Base-by-base conservation (phyloP, 2,329 filamentous ascomycete genomes). In the Colletotrichum scovillei region DNA sequence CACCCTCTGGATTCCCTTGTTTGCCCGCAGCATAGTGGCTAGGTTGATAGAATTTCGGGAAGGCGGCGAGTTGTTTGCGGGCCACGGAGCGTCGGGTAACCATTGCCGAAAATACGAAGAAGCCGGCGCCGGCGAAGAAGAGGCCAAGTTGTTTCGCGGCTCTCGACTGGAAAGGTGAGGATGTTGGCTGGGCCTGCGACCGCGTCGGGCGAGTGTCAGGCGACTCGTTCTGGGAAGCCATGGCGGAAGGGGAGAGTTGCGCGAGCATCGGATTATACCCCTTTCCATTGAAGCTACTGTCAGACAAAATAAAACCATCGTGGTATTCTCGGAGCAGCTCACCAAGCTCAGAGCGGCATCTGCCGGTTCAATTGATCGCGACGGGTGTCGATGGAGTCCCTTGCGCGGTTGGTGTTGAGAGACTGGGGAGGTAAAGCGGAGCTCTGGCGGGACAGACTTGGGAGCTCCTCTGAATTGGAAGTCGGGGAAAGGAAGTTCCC, bases 101-200 rank as follows among this genome's bases (percentile, higher is more conserved):
- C 67, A 92, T 80, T 1, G 93, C 86, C 1, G 95, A 94, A 75
- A 95, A 87, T 26, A 90, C 85, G 76, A 97, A 89, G 83, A 97
- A 97, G 68, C 90, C 87, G 12, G 93, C 88, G 55, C 96, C 96
- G 74, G 92, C 91, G 77, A 92, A 86, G 82, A 97, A 92, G 72
- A 98, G 83, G 28, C 91, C 87, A 16, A 94, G 82, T 81, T 95
- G 92, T 67, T 88, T 75, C 35, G 74, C 30, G 2, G 63, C 66
- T 19, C 74, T 66, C 24, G 62, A 42, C 16, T 67, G 67, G 46
- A 76, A 73, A 52, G 64, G 24, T 12, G 74, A 68, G 65, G 73
- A 42, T 66, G 65, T 68, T 66, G 60, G 66, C 55, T 75, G 74
- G 42, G 63, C 73, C 68, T 64, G 78, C 30, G 72, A 77, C 60